Conservation (phyloP, 1,284 basidiomycete species). For the Cutaneotrichosporon sp. region DNA sequence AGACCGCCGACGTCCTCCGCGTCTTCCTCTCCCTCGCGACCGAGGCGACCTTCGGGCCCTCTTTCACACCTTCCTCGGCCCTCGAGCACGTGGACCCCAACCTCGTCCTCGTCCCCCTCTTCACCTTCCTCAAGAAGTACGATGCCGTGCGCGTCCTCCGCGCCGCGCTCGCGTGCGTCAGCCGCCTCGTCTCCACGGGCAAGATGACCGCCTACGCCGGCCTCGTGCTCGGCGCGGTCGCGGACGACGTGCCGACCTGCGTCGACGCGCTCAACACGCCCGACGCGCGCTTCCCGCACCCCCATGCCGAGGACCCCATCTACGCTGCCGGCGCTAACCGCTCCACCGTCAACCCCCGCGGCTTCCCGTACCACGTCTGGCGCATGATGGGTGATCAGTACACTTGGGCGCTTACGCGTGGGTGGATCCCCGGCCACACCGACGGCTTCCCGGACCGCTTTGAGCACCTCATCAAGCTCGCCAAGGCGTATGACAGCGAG, state of each 20-base stretch:
- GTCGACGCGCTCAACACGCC: not conserved
- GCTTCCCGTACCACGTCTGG: slow-evolving; percentile 1
- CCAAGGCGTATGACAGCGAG: slow-evolving; percentile 1
- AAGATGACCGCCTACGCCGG: not conserved
- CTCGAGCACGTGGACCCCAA: not conserved
- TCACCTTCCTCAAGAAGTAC: slow-evolving; percentile 10
- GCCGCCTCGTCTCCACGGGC: not conserved
- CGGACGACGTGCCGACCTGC: not conserved
- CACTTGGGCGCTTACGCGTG: slow-evolving; percentile 3
- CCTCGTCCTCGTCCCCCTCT: not conserved
- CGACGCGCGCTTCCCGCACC: not conserved
- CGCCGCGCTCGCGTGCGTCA: not conserved
- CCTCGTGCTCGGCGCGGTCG: not conserved
- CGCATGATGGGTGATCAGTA: not conserved
- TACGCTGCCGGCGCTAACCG: not conserved
- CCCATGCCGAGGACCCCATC: not conserved
- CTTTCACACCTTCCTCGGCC: slow-evolving; percentile 2
- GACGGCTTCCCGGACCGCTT: not conserved
- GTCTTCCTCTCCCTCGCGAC: slow-evolving; percentile 6
- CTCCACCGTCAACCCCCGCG: slow-evolving; percentile 3
- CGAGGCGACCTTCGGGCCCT: not conserved
- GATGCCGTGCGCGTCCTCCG: not conserved
- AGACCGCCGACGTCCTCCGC: not conserved
- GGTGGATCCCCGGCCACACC: not conserved
- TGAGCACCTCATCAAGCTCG: not conserved